These are phyloP conservation scores for Agrocybe chaxingu DNA, from an alignment of 768 basidiomycete species.

Conservation along the genomic window DNA sequence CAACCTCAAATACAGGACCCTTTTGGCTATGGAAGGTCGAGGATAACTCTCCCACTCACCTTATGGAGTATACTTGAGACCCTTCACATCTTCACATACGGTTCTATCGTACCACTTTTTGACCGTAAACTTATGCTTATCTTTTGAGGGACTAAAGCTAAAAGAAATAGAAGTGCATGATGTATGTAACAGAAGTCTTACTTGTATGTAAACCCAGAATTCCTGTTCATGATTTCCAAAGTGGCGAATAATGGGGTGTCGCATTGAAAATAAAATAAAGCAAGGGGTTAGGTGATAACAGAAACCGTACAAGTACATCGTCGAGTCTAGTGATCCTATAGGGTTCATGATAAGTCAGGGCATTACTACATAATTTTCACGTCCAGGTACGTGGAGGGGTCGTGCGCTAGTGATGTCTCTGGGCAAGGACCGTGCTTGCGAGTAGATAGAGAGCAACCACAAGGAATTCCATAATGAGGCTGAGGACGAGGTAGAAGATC, in stretches of 20 bases:
- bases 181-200: not conserved
- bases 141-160: not conserved
- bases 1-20: constrained; percentile 40
- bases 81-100: not conserved
- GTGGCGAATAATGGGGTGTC: not conserved
- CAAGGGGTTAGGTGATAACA: not conserved
- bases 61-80: constrained; percentile 32
- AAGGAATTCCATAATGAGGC: constrained; percentile 57
- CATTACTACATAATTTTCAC: too few species aligned
- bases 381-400: not conserved
- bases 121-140: not conserved
- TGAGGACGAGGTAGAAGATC: constrained; percentile 56
- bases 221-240: too few species aligned
- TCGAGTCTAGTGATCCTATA: constrained; percentile 3
- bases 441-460: constrained; percentile 46
- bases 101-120: constrained; percentile 1
- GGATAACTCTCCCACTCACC: constrained; percentile 30
- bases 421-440: constrained; percentile 40
- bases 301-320: constrained; percentile 2
- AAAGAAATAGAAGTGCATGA: not conserved
- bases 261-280: not conserved
- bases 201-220: too few species aligned
- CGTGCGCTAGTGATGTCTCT: constrained; percentile 19
- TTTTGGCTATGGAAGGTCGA: constrained; percentile 72
- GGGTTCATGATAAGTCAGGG: not conserved